Base-by-base conservation (phyloP, 1,284 basidiomycete species). In the Malassezia japonica region DNA sequence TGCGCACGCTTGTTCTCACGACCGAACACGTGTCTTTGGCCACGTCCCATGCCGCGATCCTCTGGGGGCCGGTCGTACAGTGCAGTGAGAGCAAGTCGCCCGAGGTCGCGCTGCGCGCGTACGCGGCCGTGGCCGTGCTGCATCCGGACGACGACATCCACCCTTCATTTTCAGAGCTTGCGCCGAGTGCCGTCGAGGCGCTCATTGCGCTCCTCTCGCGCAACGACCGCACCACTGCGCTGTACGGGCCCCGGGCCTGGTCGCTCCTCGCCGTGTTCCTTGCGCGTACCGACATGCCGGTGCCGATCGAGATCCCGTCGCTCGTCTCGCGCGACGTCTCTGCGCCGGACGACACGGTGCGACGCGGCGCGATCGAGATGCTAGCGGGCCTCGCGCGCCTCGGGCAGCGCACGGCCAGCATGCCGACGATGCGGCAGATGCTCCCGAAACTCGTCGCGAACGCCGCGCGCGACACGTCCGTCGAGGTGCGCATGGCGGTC, bases 31-130 rank as follows among this genome's bases (percentile, higher is more conserved):
- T 36, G 31, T 35, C 49, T 3, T 33, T 51, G 32, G 18, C 33
- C 13, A 21, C 18, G 2, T 25, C 49, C 16, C 49, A 51, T 33
- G 38, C 42, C n/a, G 21, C 13, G 12, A 36, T 44, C 37, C 44
- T 51, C 4, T 44, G 49, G 20, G 31, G 29, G 25, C 31, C 33
- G 7, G 31, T 51, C 7, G 33, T 38, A 15, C 36, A 20, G 16
- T 42, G 40, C 23, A 27, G 16, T 21, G 18, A 2, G 35, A 9
- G 21, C 25, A 12, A 21, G 23, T 27, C n/a, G 10, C 4, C 40
- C 13, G 10, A 21, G 8, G 21, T 13, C 13, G 20, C 16, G 6
- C 18, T 42, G 15, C 27, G 27, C 15, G 40, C 31, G 7, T 29
- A 28, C 25, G 27, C 23, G n/a, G 27, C 21, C 20, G 13, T 42